Evolutionary conservation across 805 yeast species (phyloP), one percentile per base, ranked within the genome.

Genomic region (Candida coquimbonensis): DNA sequence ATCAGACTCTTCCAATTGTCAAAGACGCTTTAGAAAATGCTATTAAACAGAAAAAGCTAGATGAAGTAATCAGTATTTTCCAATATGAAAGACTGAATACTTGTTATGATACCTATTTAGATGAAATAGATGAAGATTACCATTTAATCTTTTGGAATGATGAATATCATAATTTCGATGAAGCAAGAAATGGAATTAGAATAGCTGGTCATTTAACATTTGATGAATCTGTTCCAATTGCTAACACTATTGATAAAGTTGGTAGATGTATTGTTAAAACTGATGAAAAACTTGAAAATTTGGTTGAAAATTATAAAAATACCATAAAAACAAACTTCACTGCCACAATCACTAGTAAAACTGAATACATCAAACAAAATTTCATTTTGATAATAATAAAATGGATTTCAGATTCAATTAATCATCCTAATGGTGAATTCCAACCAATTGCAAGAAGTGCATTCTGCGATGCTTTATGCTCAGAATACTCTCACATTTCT

Each of bases 141-240:
- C 80, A 74, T 66, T 66, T 84, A 31, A 57, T 81, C 21, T 67
- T 83, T n/a, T 86, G 90, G 84, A 86, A 86, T 60, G 95, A 86
- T 57, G 93, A 86, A 55, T 72, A 69, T 52, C 93, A 86, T 55
- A 75, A 78, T 53, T 76, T 73, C 52, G 67, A 71, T 2, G 75
- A 77, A 47, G 86, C 86, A 2, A 68, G 66, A 16, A 60, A 63
- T 12, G 77, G 79, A 4, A 69, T 81, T 34, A 52, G 53, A 5
- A 59, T 60, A 2, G 71, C 71, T 1, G 56, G 65, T 1, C 66
- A 62, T 0, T 55, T 51, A 11, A 46, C 53, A 14, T 56, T 53
- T 5, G 47, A 39, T 2, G 52, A 51, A 19, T 74, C 77, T 1
- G 53, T 63, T 40, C 52, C 46, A 17, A 48, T 68, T 5, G 74